Conservation (phyloP, 2,329 filamentous ascomycete genomes). For the Calonectria ilicicola region DNA sequence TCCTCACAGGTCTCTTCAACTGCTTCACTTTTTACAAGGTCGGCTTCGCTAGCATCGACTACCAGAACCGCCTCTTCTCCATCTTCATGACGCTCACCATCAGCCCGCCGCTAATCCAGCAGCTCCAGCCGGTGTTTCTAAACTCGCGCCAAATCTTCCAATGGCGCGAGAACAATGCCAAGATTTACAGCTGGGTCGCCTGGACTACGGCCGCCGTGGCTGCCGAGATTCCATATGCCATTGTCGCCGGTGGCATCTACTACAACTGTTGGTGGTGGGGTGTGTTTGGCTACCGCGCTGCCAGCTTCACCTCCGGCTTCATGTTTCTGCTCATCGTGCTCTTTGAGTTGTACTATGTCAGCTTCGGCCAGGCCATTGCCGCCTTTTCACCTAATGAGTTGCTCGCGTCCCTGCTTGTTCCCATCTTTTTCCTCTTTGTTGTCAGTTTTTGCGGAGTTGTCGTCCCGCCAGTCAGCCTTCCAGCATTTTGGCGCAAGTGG, state of each 20-base stretch:
- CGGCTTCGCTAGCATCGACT: conserved; percentile 67
- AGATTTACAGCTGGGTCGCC: conserved; percentile 83
- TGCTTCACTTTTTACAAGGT: conserved; percentile 78
- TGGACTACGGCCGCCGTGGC: conserved; percentile 75
- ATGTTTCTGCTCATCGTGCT: conserved; percentile 73
- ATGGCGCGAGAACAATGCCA: conserved; percentile 79
- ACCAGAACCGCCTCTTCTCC: conserved; percentile 80
- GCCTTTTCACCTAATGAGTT: conserved; percentile 75
- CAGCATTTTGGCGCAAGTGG: conserved; percentile 72
- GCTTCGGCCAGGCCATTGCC: conserved; percentile 76
- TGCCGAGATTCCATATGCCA: conserved; percentile 77
- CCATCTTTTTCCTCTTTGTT: conserved; percentile 77
- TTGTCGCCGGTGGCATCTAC: conserved; percentile 69
- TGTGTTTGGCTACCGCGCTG: conserved; percentile 60
- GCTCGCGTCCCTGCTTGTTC: conserved; percentile 74
- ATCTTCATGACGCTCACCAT: conserved; percentile 84
- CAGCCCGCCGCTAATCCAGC: conserved; percentile 79
- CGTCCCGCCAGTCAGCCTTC: conserved; percentile 69
- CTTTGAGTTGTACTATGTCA: conserved; percentile 75
- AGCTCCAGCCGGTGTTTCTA: conserved; percentile 80
- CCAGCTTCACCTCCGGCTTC: conserved; percentile 70
- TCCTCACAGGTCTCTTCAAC: conserved; percentile 75
- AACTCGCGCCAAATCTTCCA: conserved; percentile 75
- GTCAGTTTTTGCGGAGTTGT: conserved; percentile 79
- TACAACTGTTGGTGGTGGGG: conserved; percentile 69